Conservation (phyloP, 2,329 filamentous ascomycete species). For the Coniella vitis region DNA sequence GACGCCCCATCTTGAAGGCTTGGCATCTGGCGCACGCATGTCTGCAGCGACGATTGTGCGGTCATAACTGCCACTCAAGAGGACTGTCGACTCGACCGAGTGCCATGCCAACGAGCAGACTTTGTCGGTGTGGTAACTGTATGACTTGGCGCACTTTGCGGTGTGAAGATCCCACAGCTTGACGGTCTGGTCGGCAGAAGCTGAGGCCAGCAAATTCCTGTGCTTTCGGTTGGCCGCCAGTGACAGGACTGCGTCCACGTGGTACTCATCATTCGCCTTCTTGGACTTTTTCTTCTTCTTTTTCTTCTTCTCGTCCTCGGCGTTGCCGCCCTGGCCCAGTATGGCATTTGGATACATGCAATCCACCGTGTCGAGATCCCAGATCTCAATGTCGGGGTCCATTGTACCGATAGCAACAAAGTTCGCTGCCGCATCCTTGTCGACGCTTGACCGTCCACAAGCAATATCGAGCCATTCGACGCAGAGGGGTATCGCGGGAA, state of each 20-base stretch:
- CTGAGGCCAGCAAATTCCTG: constrained; percentile 87
- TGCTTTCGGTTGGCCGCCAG: constrained; percentile 90
- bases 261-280: constrained; percentile 85
- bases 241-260: constrained; percentile 88
- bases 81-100: constrained; percentile 73
- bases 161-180: constrained; percentile 98
- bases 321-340: constrained; percentile 64
- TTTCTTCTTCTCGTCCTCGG: constrained; percentile 56
- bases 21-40: constrained; percentile 85
- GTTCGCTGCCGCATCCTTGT: constrained; percentile 67
- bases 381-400: constrained; percentile 97
- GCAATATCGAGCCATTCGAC: constrained; percentile 93
- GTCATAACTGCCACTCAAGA: constrained; percentile 92
- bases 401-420: constrained; percentile 95
- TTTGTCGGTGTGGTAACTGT: constrained; percentile 94
- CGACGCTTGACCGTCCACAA: constrained; percentile 62
- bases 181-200: constrained; percentile 92
- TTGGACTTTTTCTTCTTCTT: constrained; percentile 89
- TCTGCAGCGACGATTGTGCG: constrained; percentile 90
- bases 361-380: constrained; percentile 93
- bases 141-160: constrained; percentile 88
- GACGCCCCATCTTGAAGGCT: constrained; percentile 80
- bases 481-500: constrained; percentile 90
- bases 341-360: constrained; percentile 98
- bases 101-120: constrained; percentile 96